Evolutionary conservation across 495 filamentous ascomycete species (phyloP).

Genomic region (Cercophora newfieldiana): DNA sequence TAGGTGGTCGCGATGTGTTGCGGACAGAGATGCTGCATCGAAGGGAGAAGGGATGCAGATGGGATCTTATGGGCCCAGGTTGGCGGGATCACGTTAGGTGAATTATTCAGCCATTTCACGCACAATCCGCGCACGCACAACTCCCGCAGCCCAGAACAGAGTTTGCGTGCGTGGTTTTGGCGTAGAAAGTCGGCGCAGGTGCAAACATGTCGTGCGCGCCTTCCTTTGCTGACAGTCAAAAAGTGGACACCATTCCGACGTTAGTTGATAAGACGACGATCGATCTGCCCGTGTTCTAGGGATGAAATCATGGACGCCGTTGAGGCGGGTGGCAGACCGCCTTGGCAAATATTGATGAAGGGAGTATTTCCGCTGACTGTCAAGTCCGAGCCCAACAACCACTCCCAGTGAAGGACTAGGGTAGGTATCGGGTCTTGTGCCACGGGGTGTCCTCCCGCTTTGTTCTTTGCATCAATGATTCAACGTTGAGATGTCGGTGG

Average conservation of each 20-base stretch:
- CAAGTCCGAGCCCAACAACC: not conserved
- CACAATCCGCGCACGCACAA: conserved; percentile 31
- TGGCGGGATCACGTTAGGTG: too few relatives aligned
- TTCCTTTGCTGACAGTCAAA: not conserved
- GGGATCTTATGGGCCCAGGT: not conserved
- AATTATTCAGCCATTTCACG: conserved; percentile 31
- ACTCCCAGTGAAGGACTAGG: not conserved
- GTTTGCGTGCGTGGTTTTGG: not conserved
- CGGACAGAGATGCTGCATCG: not conserved
- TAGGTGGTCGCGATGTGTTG: not conserved
- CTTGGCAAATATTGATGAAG: not conserved
- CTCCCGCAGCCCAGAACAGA: not conserved
- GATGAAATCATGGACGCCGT: not conserved
- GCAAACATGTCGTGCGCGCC: not conserved
- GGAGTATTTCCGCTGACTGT: not conserved
- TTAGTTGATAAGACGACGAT: not conserved
- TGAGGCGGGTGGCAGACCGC: not conserved
- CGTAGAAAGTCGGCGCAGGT: not conserved
- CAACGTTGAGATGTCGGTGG: too few relatives aligned
- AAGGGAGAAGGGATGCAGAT: not conserved
- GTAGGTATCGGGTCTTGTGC: not conserved
- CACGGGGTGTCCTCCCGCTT: too few relatives aligned
- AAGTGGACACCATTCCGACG: not conserved
- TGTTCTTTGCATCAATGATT: too few relatives aligned
- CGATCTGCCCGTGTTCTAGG: not conserved